Evolutionary conservation across 2,329 filamentous ascomycete species (phyloP).

Genomic region (Fusarium pseudonygamai): DNA sequence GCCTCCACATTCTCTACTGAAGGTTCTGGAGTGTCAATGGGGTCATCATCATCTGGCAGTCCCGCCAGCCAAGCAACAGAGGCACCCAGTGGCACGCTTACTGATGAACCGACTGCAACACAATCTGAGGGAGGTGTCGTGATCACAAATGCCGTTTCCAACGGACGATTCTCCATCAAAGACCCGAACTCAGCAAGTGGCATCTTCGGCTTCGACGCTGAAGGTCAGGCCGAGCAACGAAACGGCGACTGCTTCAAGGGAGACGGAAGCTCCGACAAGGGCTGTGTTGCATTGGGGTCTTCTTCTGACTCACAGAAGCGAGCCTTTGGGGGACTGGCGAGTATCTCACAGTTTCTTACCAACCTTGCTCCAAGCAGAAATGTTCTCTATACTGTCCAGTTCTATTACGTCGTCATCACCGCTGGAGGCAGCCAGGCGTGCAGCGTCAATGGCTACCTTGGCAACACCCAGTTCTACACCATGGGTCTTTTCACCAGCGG

Average conservation of each 20-base stretch:
- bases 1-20: background rate
- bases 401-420: constrained; percentile 6
- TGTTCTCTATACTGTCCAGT: constrained; percentile 18
- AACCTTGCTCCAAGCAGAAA: background rate
- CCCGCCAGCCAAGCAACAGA: background rate
- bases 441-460: background rate
- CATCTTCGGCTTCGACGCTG: background rate
- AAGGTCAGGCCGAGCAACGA: background rate
- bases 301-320: background rate
- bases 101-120: background rate
- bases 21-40: background rate
- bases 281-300: background rate
- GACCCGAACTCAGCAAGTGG: background rate
- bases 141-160: background rate
- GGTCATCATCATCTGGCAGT: background rate
- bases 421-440: background rate
- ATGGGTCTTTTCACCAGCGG: background rate
- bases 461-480: background rate
- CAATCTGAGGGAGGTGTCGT: background rate
- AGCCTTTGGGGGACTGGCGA: background rate
- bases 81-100: background rate
- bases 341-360: background rate
- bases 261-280: background rate
- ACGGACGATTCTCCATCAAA: background rate
- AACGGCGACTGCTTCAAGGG: background rate